Evolutionary conservation across 805 yeast species (phyloP).

Genomic region (Wickerhamomyces queroliae): DNA sequence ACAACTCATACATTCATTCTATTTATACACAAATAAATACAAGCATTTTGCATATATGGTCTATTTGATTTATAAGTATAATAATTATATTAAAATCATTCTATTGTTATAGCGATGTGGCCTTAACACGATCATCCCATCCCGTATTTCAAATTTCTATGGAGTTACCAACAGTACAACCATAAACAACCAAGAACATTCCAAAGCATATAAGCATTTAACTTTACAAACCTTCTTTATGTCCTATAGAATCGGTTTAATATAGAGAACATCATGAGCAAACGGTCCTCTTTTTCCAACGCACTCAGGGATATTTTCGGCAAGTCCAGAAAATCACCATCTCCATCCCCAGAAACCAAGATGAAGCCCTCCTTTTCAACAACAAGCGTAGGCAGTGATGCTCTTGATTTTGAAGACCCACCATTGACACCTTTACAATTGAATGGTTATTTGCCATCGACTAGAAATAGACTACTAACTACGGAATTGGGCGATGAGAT

Average conservation of each 20-base stretch:
- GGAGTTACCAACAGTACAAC: too few relatives aligned
- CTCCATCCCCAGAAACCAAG: background rate
- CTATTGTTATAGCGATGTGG: too few relatives aligned
- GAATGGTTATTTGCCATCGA: conserved; percentile 52
- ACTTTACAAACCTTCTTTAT: too few relatives aligned
- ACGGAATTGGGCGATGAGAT: conserved; percentile 67
- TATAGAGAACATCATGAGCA: background rate
- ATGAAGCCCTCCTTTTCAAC: background rate
- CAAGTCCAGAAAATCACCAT: background rate
- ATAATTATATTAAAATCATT: too few relatives aligned
- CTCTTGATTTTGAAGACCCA: conserved; percentile 6
- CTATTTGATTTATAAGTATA: too few relatives aligned
- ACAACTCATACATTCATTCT: background rate
- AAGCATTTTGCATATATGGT: too few relatives aligned
- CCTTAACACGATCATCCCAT: too few relatives aligned
- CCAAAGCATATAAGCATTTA: too few relatives aligned
- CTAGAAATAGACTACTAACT: conserved; percentile 55
- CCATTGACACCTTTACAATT: conserved; percentile 54
- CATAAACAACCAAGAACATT: too few relatives aligned
- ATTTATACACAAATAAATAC: background rate
- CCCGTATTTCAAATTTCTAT: too few relatives aligned
- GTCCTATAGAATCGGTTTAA: too few relatives aligned
- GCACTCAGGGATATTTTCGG: background rate
- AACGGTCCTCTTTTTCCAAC: background rate
- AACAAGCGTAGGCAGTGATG: background rate